Evolutionary conservation across 1,284 basidiomycete genomes (phyloP).

Genomic region (Ceratobasidium sp.): DNA sequence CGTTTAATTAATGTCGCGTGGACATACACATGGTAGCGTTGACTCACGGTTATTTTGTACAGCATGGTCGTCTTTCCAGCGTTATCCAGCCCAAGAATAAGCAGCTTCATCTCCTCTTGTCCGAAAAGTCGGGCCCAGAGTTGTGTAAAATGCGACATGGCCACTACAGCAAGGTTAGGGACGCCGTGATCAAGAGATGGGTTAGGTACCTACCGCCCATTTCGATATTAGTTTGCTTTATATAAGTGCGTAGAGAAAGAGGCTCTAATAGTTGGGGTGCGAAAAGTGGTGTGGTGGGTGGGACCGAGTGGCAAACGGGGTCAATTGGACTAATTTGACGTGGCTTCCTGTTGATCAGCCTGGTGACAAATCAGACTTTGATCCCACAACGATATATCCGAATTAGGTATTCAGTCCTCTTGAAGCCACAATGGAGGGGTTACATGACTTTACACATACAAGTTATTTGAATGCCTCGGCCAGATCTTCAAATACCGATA

Average conservation of each 20-base stretch:
- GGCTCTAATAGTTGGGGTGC: background rate
- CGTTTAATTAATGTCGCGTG: background rate
- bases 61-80: slow-evolving; percentile 47
- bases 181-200: background rate
- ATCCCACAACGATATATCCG: slow-evolving; percentile 20
- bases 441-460: background rate
- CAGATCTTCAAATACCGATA: slow-evolving; percentile 71
- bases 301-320: slow-evolving; percentile 22
- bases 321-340: slow-evolving; percentile 9
- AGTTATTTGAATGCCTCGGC: slow-evolving; percentile 43
- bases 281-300: background rate
- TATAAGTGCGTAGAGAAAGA: background rate
- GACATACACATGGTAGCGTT: background rate
- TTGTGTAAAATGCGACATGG: slow-evolving; percentile 42
- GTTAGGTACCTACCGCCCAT: slow-evolving; percentile 28
- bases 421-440: too few species aligned
- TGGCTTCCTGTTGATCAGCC: slow-evolving; percentile 37
- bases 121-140: slow-evolving; percentile 47
- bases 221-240: background rate
- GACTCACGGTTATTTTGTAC: slow-evolving; percentile 46
- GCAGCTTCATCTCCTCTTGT: slow-evolving; percentile 45
- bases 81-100: slow-evolving; percentile 48
- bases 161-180: background rate
- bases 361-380: slow-evolving; percentile 27
- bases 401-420: background rate